A percentile compares a stretch with the other conserved stretches of the same genome.
These are phyloP conservation scores for Penicillium hordei DNA, from an alignment of 2,329 filamentous ascomycete species.

Conservation along the genomic window DNA sequence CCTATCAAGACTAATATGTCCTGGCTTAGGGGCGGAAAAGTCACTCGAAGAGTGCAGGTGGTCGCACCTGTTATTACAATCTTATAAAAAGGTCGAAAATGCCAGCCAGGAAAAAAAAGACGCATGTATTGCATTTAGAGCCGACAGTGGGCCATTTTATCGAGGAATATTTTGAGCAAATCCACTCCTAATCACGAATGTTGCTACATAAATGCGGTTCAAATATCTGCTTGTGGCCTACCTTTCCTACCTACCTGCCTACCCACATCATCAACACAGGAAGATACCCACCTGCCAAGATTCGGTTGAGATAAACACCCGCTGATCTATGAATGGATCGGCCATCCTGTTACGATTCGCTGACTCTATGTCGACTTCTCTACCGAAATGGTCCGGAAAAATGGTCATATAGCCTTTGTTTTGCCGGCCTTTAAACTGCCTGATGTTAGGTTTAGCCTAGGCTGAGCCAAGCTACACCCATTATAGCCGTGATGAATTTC, in stretches of 20 bases:
- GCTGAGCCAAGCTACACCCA: neutral
- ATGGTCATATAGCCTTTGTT: neutral
- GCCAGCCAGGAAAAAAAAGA: neutral
- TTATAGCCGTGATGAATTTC: conserved; percentile 3
- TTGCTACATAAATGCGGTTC: neutral
- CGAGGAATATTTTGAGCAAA: neutral
- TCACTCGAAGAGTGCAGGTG: too few relatives aligned
- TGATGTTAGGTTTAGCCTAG: conserved; percentile 4
- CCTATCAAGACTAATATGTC: too few relatives aligned
- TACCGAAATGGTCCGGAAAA: neutral
- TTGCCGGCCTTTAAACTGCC: neutral
- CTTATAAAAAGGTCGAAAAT: too few relatives aligned
- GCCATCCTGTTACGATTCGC: neutral
- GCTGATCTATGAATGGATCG: conserved; percentile 1
- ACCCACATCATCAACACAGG: neutral
- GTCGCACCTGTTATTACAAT: too few relatives aligned
- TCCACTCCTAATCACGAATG: neutral
- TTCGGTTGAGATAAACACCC: neutral
- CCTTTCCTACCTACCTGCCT: neutral
- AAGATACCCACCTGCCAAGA: neutral
- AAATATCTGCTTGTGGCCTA: neutral
- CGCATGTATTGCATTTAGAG: neutral
- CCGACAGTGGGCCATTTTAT: neutral
- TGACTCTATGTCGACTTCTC: neutral
- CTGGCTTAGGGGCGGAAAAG: too few relatives aligned